phyloP scores from a whole-genome alignment of 1,139 yeast species.

The Yamadazyma spencermartinsiae region DNA sequence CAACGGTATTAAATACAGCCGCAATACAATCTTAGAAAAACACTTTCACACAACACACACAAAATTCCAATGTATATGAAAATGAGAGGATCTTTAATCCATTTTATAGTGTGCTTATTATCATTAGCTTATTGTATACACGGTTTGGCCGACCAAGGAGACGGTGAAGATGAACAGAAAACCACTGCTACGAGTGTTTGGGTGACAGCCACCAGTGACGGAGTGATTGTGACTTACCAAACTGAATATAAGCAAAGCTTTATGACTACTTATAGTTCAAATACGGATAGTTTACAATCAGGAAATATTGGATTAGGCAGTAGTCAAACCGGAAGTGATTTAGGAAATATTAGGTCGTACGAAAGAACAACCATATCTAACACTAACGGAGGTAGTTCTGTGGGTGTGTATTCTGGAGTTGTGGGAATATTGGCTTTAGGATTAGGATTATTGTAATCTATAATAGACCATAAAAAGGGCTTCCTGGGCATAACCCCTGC shows the following conservation, averaged over 20 bases:
- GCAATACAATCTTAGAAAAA: no score
- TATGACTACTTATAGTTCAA: conserved; percentile 23
- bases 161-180: conserved; percentile 19
- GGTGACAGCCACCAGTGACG: conserved; percentile 37
- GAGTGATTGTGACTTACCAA: conserved; percentile 28
- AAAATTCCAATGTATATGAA: background rate
- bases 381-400: conserved; percentile 8
- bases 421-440: conserved; percentile 8
- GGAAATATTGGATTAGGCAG: conserved; percentile 44
- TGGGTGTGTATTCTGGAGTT: conserved; percentile 8
- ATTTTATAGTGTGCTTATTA: conserved; percentile 9
- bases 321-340: conserved; percentile 24
- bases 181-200: conserved; percentile 30
- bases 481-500: no score
- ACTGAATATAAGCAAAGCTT: conserved; percentile 35
- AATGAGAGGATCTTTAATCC: background rate
- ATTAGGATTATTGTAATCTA: conserved; percentile 1
- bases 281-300: conserved; percentile 21
- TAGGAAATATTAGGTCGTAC: conserved; percentile 38
- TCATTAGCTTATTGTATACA: conserved; percentile 12
- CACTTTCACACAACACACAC: background rate
- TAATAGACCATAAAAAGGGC: no score
- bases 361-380: conserved; percentile 20
- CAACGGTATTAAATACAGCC: no score
- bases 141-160: conserved; percentile 27